Conservation (phyloP, 139 green algal genomes). For the Haematococcus sp. region DNA sequence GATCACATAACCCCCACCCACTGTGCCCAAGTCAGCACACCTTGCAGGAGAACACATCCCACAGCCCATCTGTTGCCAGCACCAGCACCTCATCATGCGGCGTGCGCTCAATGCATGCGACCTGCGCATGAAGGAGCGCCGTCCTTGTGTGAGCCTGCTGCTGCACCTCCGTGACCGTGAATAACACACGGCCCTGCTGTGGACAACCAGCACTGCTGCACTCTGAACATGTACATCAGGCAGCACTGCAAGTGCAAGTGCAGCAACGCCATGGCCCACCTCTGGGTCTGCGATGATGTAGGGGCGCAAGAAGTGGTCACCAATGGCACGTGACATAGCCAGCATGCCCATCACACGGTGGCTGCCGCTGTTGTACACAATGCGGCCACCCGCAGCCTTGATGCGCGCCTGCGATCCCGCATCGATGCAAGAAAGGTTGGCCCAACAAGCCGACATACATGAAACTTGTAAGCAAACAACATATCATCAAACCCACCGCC, state of each 20-base stretch:
- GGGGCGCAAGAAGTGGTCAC: slow-evolving; percentile 57
- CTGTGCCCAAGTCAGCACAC: too few species aligned
- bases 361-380: slow-evolving; percentile 57
- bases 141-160: too few species aligned
- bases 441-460: neutral
- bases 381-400: slow-evolving; percentile 47
- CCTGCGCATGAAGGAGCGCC: too few species aligned
- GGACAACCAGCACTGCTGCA: neutral
- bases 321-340: slow-evolving; percentile 75
- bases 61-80: slow-evolving; percentile 51
- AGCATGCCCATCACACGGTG: slow-evolving; percentile 69
- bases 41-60: slow-evolving; percentile 41
- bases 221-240: neutral
- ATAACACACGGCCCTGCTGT: too few species aligned
- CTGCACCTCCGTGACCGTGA: too few species aligned
- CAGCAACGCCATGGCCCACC: slow-evolving; percentile 7
- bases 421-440: too few species aligned
- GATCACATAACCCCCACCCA: too few species aligned
- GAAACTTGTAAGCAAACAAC: neutral
- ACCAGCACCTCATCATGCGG: slow-evolving; percentile 65
- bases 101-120: slow-evolving; percentile 21
- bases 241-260: too few species aligned
- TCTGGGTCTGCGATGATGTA: slow-evolving; percentile 65
- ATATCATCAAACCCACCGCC: slow-evolving; percentile 18
- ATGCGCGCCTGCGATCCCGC: slow-evolving; percentile 54